Evolutionary conservation across 202 grass and related monocot species (phyloP).

Genomic region (Carex arenaria): DNA sequence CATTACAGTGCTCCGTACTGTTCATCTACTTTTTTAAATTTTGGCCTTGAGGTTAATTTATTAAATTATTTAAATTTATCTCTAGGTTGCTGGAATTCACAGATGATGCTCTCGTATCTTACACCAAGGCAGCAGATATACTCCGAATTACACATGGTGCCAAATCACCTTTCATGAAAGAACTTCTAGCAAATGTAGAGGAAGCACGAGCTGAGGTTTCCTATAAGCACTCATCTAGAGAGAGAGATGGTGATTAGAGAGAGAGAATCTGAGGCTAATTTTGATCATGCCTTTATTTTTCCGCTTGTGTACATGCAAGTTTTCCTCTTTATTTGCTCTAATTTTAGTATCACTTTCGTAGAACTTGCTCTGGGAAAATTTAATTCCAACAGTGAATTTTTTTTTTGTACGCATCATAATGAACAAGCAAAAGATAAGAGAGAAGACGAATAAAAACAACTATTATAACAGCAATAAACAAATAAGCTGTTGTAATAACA

Average conservation of each 20-base stretch:
- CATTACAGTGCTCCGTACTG: not conserved
- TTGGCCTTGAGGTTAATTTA: conserved; percentile 11
- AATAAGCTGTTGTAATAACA: not conserved
- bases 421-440: not conserved
- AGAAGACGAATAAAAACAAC: not conserved
- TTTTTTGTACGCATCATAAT: not conserved
- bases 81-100: conserved; percentile 66
- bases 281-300: not conserved
- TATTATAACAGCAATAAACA: not conserved
- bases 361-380: not conserved
- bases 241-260: conserved; percentile 9
- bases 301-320: not conserved
- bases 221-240: conserved; percentile 40
- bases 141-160: conserved; percentile 81
- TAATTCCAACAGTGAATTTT: not conserved
- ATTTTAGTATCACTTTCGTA: not conserved
- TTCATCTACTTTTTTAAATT: conserved; percentile 12
- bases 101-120: conserved; percentile 66
- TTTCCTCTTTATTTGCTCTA: not conserved
- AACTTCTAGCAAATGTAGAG: conserved; percentile 60
- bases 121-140: conserved; percentile 62
- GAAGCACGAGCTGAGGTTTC: conserved; percentile 71
- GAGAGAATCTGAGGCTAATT: not conserved
- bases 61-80: conserved; percentile 4
- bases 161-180: conserved; percentile 64